Conservation (phyloP, 2,329 filamentous ascomycete genomes). For the Sporothrix luriei region DNA sequence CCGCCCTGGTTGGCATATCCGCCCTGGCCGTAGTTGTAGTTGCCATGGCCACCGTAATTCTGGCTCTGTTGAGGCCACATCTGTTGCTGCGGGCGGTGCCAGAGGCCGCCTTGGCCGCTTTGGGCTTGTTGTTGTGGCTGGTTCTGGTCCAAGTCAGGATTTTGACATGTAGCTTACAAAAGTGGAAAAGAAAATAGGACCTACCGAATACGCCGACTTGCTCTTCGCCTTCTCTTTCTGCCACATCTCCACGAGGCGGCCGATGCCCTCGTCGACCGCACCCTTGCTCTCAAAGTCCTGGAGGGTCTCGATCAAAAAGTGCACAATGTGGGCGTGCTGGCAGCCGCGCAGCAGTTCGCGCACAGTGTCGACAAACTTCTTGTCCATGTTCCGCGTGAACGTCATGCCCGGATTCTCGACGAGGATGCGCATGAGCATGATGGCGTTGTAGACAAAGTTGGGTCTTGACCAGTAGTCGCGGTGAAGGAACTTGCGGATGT, state of each 20-base stretch:
- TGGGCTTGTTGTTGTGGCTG: conserved; percentile 3
- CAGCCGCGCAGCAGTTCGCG: conserved; percentile 74
- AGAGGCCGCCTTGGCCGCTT: conserved; percentile 3
- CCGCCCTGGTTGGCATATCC: conserved; percentile 14
- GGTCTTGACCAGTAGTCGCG: conserved; percentile 67
- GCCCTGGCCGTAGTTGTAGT: conserved; percentile 25
- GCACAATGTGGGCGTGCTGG: conserved; percentile 74
- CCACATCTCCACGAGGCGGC: conserved; percentile 81
- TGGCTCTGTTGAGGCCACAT: conserved; percentile 12
- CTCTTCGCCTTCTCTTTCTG: conserved; percentile 76
- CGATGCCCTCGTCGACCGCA: conserved; percentile 71
- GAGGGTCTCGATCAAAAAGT: conserved; percentile 85
- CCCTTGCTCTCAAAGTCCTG: conserved; percentile 75
- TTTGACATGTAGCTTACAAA: neutral
- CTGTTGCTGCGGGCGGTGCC: conserved; percentile 32
- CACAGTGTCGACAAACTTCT: conserved; percentile 75
- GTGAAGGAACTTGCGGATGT: conserved; percentile 80
- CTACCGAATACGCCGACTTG: conserved; percentile 55
- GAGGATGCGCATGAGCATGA: conserved; percentile 93
- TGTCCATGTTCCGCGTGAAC: conserved; percentile 89
- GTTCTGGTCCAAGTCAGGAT: neutral
- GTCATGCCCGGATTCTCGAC: conserved; percentile 86
- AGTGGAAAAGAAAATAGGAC: conserved; percentile 38
- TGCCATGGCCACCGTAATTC: conserved; percentile 15
- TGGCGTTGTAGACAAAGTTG: conserved; percentile 87